These are phyloP conservation scores for Penicillium alfredii DNA, from an alignment of 495 filamentous ascomycete genomes.

Conservation along the genomic window DNA sequence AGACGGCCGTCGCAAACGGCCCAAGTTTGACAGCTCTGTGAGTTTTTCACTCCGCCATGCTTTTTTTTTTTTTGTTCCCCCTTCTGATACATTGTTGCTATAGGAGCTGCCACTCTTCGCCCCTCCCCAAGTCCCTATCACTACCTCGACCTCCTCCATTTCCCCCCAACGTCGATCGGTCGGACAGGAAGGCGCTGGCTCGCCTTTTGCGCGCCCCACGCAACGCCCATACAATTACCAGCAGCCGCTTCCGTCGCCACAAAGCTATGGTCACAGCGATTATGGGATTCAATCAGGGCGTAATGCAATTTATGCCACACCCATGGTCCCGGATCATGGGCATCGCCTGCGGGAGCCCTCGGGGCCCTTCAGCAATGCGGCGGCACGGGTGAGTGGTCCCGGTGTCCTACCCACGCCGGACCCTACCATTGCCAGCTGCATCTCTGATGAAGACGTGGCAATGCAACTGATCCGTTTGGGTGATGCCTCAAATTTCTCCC, in stretches of 20 bases:
- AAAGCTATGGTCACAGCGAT: constrained; percentile 59
- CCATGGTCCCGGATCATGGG: constrained; percentile 53
- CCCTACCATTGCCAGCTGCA: constrained; percentile 86
- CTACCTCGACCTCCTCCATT: constrained; percentile 83
- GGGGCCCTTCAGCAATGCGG: constrained; percentile 32
- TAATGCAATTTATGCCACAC: constrained; percentile 42
- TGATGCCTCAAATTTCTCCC: constrained; percentile 83
- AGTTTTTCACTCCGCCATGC: constrained; percentile 34
- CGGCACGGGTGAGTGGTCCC: constrained; percentile 36
- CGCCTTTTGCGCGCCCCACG: constrained; percentile 61
- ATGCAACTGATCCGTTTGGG: constrained; percentile 92
- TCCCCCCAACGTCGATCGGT: constrained; percentile 78
- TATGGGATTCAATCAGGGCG: constrained; percentile 37
- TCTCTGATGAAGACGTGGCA: constrained; percentile 97
- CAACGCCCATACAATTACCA: constrained; percentile 70
- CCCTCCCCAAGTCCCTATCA: constrained; percentile 83
- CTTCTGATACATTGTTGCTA: constrained; percentile 12
- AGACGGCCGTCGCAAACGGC: constrained; percentile 87
- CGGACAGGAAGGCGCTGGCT: constrained; percentile 54
- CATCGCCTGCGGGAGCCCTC: constrained; percentile 57
- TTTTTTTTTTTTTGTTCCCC: constrained; percentile 9
- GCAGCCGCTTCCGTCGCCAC: constrained; percentile 70
- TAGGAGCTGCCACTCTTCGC: constrained; percentile 94
- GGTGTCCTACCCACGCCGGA: constrained; percentile 87
- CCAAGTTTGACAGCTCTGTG: constrained; percentile 97